Evolutionary conservation across 495 filamentous ascomycete species (phyloP), one percentile per base, ranked within the genome.

Genomic region (Talaromyces adpressus): DNA sequence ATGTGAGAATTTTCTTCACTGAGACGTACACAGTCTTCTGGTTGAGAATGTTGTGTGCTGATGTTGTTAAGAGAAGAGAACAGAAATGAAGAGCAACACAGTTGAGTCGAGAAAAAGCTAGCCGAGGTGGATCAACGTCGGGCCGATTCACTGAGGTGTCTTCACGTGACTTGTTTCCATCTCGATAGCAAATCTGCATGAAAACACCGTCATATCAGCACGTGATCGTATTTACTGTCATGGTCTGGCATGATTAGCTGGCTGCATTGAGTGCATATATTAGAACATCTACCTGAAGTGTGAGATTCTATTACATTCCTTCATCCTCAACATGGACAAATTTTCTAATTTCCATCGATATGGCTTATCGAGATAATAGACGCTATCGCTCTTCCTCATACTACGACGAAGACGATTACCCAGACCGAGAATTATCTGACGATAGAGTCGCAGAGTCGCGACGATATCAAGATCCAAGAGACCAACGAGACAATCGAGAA

Each of bases 1-100:
- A 62, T 51, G 45, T 61, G 53, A 54, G 20, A 25, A 62, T 52
- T 39, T 32, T 62, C 57, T 30, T 62, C 63, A 65, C 51, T 61
- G 56, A 56, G 54, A 65, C 51, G 54, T 39, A 32, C 29, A 53
- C 54, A 63, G 62, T 58, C 22, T 53, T 57, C 18, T 49, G 32
- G 5, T 39, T n/a, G 23, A 27, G 22, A 56, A 29, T 56, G 11
- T 14, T 25, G 22, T n/a, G 16, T 27, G 59, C 0, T 30, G 36
- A 2, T 62, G 59, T 62, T 53, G 22, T 25, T 22, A 7, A 53
- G n/a, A 62, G 18, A n/a, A 11, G 61, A 32, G 41, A 18, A 62
- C 9, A 62, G 30, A 18, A 53, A n/a, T 6, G 27, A 4, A 47
- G 11, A 32, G 22, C 12, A 52, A 34, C 18, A 27, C 12, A 22